Evolutionary conservation across 305 asterid species (phyloP), one percentile per base, ranked within the genome.

Genomic region (Rubia tinctorum): DNA sequence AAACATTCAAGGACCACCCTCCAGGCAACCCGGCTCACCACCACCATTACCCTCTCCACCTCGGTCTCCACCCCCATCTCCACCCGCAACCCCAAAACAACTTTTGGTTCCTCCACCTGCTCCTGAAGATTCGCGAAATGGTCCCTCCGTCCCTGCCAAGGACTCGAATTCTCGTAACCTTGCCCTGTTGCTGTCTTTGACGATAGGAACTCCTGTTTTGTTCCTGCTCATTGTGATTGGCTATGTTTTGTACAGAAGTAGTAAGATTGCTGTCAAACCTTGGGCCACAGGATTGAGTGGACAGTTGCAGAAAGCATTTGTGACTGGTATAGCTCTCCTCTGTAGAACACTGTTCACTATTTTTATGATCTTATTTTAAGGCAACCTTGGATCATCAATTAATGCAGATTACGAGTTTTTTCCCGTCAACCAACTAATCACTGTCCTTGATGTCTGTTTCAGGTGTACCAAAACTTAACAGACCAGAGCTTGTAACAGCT

Each of bases 281-380:
- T 92, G 99, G 98, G 87, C 88, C 40, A 84, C 97, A 1, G 99
- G 99, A 77, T 81, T 95, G 83, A 95, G 99, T 44, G 98, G 98
- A 69, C 96, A 92, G 85, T 95, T 95, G 60, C 97, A 92, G 82
- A 87, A 87, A 83, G 97, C 96, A 34, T 88, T 90, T 60, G 86
- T 92, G 39, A 89, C 96, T 7, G 99, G 98, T 92, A 88, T 64
- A 14, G 64, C 53, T 49, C 42, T 60, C 12, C 27, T 4, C 73
- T 40, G 42, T 51, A 51, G 6, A 51, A 22, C 22, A 4, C 18
- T 18, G 8, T 49, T 49, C 56, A 14, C 5, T 51, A 51, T 51
- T 51, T 51, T 53, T 4, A 17, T 17, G 2, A 10, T 53, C 53
- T 45, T 53, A 6, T 22, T 53, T 18, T 20, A 23, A 17, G 40